phyloP scores from a whole-genome alignment of 108 stramenopile genomes.

The Discostella pseudostelligera region DNA sequence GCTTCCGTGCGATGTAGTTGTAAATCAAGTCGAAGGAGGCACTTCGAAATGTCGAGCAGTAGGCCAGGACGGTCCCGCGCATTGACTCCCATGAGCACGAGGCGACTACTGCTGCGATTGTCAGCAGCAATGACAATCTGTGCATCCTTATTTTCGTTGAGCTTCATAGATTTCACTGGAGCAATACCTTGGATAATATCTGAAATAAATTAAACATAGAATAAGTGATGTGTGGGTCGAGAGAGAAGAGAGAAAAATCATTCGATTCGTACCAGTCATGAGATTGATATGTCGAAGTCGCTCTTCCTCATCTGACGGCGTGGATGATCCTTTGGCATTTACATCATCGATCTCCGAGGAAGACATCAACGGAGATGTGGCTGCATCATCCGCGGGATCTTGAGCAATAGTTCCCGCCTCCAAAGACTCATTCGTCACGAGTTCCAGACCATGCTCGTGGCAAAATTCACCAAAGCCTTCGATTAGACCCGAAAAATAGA shows the following conservation, averaged over 20 bases:
- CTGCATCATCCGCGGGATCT: neutral
- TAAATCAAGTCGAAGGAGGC: conserved; percentile 53
- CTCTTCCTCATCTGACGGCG: conserved; percentile 1
- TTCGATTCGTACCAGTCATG: neutral
- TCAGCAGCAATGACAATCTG: neutral
- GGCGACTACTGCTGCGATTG: neutral
- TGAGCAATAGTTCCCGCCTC: neutral
- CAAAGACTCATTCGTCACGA: conserved; percentile 59
- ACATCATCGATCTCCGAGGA: neutral
- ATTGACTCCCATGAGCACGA: conserved; percentile 44
- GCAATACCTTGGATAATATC: no score
- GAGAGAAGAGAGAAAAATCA: no score
- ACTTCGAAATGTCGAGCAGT: conserved; percentile 71
- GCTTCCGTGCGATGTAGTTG: conserved; percentile 80
- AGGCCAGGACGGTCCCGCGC: conserved; percentile 50
- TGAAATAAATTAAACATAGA: no score
- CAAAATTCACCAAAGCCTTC: conserved; percentile 78
- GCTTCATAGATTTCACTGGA: no score
- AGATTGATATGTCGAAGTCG: conserved; percentile 1
- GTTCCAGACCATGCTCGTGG: conserved; percentile 71
- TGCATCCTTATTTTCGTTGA: no score
- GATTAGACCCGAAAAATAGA: conserved; percentile 76
- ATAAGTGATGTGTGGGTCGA: no score
- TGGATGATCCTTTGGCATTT: conserved; percentile 36
- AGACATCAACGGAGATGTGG: neutral